Percentiles rank a stretch among this genome's conserved stretches.
These are phyloP conservation scores for Prillingera fragicola DNA, from an alignment of 1,284 basidiomycete genomes.

Conservation along the genomic window DNA sequence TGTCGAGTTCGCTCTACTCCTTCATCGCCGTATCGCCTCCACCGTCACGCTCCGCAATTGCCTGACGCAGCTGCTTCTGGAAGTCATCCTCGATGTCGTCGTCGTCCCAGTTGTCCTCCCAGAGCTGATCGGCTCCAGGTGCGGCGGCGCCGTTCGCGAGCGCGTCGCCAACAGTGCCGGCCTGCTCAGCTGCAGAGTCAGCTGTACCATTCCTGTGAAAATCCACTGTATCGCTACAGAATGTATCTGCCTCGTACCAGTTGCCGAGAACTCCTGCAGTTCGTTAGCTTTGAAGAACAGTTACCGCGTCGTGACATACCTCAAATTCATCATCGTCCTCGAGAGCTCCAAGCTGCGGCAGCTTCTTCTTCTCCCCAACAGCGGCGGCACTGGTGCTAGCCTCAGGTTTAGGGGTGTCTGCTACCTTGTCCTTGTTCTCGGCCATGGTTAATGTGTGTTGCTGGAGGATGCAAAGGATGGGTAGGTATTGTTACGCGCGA, in stretches of 20 bases:
- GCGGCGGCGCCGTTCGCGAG: conserved; percentile 29
- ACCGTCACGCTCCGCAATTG: conserved; percentile 38
- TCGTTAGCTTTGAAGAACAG: conserved; percentile 2
- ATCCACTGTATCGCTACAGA: neutral
- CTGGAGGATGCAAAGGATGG: neutral
- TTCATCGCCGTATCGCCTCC: conserved; percentile 41
- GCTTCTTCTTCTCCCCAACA: conserved; percentile 36
- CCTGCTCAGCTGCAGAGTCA: conserved; percentile 20
- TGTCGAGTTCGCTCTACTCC: conserved; percentile 30
- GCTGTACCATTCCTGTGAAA: neutral
- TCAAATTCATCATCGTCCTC: conserved; percentile 52
- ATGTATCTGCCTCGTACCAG: no score
- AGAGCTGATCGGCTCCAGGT: conserved; percentile 56
- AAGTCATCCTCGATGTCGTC: conserved; percentile 98
- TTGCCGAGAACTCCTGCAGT: conserved; percentile 43
- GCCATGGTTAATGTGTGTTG: conserved; percentile 5
- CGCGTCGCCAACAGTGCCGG: conserved; percentile 36
- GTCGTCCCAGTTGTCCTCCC: conserved; percentile 99
- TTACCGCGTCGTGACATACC: conserved; percentile 23
- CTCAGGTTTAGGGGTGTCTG: conserved; percentile 8
- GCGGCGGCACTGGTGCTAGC: neutral
- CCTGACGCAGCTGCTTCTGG: conserved; percentile 73
- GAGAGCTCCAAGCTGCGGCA: conserved; percentile 47
- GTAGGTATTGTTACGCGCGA: conserved; percentile 5
- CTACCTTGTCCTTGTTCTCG: conserved; percentile 15